Conservation (phyloP, 352 stramenopile genomes). For the Phytophthora lateralis region DNA sequence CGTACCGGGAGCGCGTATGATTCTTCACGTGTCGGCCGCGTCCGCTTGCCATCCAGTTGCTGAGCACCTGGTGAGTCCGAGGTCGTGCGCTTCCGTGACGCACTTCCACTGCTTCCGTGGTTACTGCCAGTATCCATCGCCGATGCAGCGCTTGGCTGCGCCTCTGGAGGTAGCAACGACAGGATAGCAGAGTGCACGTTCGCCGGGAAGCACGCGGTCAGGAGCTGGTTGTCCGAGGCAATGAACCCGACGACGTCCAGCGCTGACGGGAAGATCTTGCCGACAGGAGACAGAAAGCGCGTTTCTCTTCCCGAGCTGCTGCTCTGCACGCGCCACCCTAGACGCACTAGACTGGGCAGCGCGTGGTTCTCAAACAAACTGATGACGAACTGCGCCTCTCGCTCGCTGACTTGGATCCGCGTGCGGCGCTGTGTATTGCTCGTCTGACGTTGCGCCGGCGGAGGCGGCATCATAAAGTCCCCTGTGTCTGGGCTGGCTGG, state of each 20-base stretch:
- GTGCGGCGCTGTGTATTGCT: slow-evolving; percentile 12
- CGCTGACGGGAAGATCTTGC: slow-evolving; percentile 60
- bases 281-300: slow-evolving; percentile 33
- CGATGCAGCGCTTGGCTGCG: slow-evolving; percentile 2
- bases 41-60: slow-evolving; percentile 34
- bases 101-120: slow-evolving; percentile 15
- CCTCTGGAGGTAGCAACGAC: slow-evolving; percentile 58
- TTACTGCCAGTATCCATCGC: slow-evolving; percentile 19
- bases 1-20: slow-evolving; percentile 13
- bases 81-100: slow-evolving; percentile 31
- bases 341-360: slow-evolving; percentile 60
- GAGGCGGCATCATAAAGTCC: slow-evolving; percentile 33
- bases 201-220: slow-evolving; percentile 66
- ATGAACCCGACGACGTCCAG: slow-evolving; percentile 83
- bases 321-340: slow-evolving; percentile 67
- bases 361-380: slow-evolving; percentile 85
- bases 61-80: slow-evolving; percentile 31
- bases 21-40: slow-evolving; percentile 33
- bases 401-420: slow-evolving; percentile 68
- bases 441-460: background rate
- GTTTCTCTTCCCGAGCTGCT: slow-evolving; percentile 35
- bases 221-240: slow-evolving; percentile 61
- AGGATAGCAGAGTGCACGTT: slow-evolving; percentile 80
- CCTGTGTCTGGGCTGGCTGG: slow-evolving; percentile 31
- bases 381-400: slow-evolving; percentile 76